Percentiles rank a stretch among this genome's conserved stretches.
Evolutionary conservation across 1,284 basidiomycete species (phyloP).

Genomic region (Trichosporon sp.): DNA sequence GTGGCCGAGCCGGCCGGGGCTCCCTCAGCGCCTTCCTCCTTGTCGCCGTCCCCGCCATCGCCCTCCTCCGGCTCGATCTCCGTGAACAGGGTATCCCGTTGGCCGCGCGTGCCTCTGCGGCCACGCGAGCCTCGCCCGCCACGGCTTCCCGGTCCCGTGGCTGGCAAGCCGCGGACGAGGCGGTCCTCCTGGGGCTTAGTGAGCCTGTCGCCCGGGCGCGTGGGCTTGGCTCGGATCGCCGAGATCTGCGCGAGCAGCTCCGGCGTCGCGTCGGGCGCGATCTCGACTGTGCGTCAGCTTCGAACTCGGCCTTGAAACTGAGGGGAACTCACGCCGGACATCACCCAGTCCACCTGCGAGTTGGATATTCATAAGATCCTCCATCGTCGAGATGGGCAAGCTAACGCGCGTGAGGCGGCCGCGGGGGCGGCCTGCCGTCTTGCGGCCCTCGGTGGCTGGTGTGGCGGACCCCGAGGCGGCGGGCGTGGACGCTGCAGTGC

Average conservation of each 20-base stretch:
- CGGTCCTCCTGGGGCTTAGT: slow-evolving; percentile 19
- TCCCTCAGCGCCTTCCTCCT: background rate
- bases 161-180: slow-evolving; percentile 17
- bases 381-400: slow-evolving; percentile 10
- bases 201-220: slow-evolving; percentile 10
- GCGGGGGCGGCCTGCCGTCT: background rate
- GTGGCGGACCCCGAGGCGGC: background rate
- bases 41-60: background rate
- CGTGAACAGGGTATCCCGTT: background rate
- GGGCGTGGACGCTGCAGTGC: background rate
- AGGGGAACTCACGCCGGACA: slow-evolving; percentile 13
- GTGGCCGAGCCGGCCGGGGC: background rate
- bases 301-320: background rate
- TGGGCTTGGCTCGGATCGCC: slow-evolving; percentile 12
- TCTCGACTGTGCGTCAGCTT: slow-evolving; percentile 15
- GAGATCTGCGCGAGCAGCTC: slow-evolving; percentile 18
- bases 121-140: slow-evolving; percentile 12
- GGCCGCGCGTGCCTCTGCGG: background rate
- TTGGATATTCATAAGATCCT: slow-evolving; percentile 20
- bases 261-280: slow-evolving; percentile 12
- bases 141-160: slow-evolving; percentile 16
- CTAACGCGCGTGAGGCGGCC: slow-evolving; percentile 8
- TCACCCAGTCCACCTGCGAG: slow-evolving; percentile 17
- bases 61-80: background rate
- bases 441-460: background rate